Base-by-base conservation (phyloP, 2,329 filamentous ascomycete species). In the Mycosphaerella sp. region DNA sequence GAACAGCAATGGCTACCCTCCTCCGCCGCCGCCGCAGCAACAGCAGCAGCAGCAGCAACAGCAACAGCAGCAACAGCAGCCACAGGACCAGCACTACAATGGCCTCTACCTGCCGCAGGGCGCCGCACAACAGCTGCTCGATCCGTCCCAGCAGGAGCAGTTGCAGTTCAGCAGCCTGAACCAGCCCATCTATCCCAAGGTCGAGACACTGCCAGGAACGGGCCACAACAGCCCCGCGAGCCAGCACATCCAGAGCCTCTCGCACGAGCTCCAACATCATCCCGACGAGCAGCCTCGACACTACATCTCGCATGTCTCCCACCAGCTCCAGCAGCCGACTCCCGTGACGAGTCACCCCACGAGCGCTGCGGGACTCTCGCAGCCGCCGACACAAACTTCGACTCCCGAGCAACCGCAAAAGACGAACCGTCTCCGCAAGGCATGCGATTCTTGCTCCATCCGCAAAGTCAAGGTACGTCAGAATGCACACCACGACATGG, bases 391-490 rank as follows among this genome's bases (percentile, higher is more conserved):
- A 30, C 57, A 57, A 51, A 58, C 49, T 16, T 48, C 50, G 16
- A 60, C 50, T n/a, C 55, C 57, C n/a, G 58, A 60, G 36, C 59
- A 62, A 21, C 57, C 58, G 35, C 57, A 63, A 35, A 70, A 69
- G 59, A 62, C 62, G 25, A 68, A 69, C 53, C 64, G 68, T 28
- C 50, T 70, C n/a, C 62, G 68, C n/a, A 70, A 70, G 53, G 68
- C 68, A 39, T 70, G 68, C 54, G 68, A 70, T 51, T 69, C 66
- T 10, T 70, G 68, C 54, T 68, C 66, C 43, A 68, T 70, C 44
- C 62, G 68, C 17, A 70, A 70, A 55, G 68, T 70, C 39, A 70
- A 70, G 62, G 67, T 69, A 60, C 18, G 63, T 44, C 2, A 35
- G 13, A 21, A 13, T 7, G 45, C 14, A 25, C 9, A 30, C 17